Conservation (phyloP, 2,329 filamentous ascomycete species). For the Exophiala xenobiotica region DNA sequence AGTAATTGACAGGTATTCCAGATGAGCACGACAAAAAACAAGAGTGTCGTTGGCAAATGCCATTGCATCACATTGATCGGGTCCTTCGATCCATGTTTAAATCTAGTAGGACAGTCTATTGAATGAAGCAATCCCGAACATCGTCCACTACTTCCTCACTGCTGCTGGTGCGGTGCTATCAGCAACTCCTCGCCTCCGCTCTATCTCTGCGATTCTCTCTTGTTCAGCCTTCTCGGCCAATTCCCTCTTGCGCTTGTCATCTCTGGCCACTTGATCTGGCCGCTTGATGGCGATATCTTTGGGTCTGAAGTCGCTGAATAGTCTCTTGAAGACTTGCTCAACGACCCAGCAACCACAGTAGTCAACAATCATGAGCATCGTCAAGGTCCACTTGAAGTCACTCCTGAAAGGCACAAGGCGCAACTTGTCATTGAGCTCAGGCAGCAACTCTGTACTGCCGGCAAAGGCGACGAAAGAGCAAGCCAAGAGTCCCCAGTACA, state of each 20-base stretch:
- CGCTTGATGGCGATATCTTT: conserved; percentile 89
- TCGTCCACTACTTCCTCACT: not conserved
- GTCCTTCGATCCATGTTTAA: too few species aligned
- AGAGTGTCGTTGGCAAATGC: too few species aligned
- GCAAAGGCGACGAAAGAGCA: conserved; percentile 89
- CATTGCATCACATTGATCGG: too few species aligned
- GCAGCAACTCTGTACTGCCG: conserved; percentile 91
- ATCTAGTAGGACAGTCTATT: not conserved
- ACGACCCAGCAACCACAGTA: conserved; percentile 84
- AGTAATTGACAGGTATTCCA: too few species aligned
- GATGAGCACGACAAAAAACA: too few species aligned
- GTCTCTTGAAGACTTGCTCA: conserved; percentile 77
- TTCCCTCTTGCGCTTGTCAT: conserved; percentile 66
- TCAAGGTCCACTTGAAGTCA: conserved; percentile 88
- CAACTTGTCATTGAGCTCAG: conserved; percentile 91
- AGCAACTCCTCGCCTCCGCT: conserved; percentile 28
- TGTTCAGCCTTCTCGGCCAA: conserved; percentile 46
- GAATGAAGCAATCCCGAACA: not conserved
- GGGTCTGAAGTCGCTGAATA: conserved; percentile 88
- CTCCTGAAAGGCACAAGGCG: conserved; percentile 84
- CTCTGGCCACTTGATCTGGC: conserved; percentile 79
- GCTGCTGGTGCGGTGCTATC: conserved; percentile 16
- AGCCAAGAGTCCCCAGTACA: conserved; percentile 94
- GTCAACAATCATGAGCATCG: conserved; percentile 79
- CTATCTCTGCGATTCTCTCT: conserved; percentile 31